These are phyloP conservation scores for Lavandula angustifolia DNA, from an alignment of 257 asterid species.

Conservation along the genomic window DNA sequence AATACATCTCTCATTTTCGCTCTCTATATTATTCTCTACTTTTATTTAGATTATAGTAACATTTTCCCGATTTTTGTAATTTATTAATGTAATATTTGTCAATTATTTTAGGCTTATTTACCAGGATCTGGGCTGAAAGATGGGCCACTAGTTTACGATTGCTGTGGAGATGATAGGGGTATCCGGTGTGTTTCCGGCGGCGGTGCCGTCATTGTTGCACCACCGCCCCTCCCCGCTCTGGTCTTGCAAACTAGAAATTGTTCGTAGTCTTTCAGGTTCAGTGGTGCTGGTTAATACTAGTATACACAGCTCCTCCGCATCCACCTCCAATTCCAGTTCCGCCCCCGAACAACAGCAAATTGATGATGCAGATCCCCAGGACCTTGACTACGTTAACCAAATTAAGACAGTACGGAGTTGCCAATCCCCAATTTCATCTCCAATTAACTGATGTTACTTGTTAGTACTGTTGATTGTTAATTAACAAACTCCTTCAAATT, in stretches of 20 bases:
- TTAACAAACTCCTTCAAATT: conserved; percentile 2
- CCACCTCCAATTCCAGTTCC: conserved; percentile 30
- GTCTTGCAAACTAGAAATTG: conserved; percentile 16
- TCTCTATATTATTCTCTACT: too few relatives aligned
- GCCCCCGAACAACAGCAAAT: conserved; percentile 34
- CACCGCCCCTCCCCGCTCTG: conserved; percentile 18
- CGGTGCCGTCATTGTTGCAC: conserved; percentile 24
- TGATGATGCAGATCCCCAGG: conserved; percentile 56
- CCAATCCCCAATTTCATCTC: not conserved
- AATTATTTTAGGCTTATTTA: too few relatives aligned
- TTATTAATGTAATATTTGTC: too few relatives aligned
- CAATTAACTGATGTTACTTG: not conserved
- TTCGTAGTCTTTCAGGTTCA: conserved; percentile 30
- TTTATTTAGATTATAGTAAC: too few relatives aligned
- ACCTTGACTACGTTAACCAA: conserved; percentile 70
- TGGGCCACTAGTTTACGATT: conserved; percentile 18
- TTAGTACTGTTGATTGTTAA: not conserved
- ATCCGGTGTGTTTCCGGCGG: conserved; percentile 38
- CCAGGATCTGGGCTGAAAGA: not conserved
- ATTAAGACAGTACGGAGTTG: conserved; percentile 51
- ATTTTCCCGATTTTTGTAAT: too few relatives aligned
- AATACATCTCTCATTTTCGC: too few relatives aligned
- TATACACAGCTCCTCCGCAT: conserved; percentile 42
- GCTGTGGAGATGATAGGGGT: conserved; percentile 18
- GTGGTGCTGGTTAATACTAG: conserved; percentile 39